Base-by-base conservation (phyloP, 2,329 filamentous ascomycete species). In the Neocucurbitaria cava region DNA sequence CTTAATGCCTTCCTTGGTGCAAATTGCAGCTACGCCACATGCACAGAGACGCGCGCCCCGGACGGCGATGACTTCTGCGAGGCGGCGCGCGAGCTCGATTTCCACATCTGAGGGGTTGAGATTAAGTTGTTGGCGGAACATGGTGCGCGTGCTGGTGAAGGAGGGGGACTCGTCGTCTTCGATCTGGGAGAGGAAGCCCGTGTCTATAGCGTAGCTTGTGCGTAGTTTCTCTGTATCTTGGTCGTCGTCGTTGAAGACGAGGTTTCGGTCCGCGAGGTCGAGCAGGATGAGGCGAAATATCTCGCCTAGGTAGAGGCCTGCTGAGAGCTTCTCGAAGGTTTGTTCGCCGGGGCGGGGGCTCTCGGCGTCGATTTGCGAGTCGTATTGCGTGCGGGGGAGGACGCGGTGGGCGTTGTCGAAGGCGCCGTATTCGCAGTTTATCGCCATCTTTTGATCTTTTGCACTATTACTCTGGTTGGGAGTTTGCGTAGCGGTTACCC, bases 401-500 rank as follows among this genome's bases (percentile, higher is more conserved):
- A 97, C 89, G 69, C 89, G 84, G 80, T 94, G 89, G 77, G 96
- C 91, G 76, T 96, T 96, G 77, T 97, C 94, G 71, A 98, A 97
- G 30, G 94, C 93, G 63, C 94, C 94, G 85, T 93, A 97, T 77
- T 98, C 94, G 81, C 93, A 97, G 82, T 97, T 97, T 81, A 98
- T 96, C 47, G 92, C 92, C 83, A 97, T 96, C 13, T 62, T 60
- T 26, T 44, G 39, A n/a, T 54, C 44, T 6, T 26, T 23, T 20
- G 33, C 40, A 18, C 46, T 38, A 3, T 31, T 39, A 21, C 44
- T 24, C 10, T 45, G 49, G 18, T n/a, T n/a, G n/a, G 43, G 26
- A 5, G 26, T 31, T 23, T 24, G 31, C 21, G 38, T 24, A 8
- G 43, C 47, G 5, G 44, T 46, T 15, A 56, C 47, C 2, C 45